phyloP scores from a whole-genome alignment of 495 filamentous ascomycete species.

The Cladorrhinum samala region DNA sequence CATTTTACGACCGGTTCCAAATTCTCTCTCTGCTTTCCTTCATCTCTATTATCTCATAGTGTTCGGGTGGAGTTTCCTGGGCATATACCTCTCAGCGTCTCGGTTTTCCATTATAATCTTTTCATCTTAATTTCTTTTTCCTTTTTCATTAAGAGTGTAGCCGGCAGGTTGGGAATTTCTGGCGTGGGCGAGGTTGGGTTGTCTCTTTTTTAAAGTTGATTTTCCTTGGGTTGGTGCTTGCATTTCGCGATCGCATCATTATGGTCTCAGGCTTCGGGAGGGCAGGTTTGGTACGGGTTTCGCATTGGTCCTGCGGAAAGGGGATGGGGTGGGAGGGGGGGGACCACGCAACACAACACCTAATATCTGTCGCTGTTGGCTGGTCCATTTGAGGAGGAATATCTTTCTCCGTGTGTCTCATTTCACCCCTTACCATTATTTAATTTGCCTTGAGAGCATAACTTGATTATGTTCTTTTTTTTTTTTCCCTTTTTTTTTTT shows the following conservation, averaged over 20 bases:
- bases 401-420: slow-evolving; percentile 39
- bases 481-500: slow-evolving; percentile 15
- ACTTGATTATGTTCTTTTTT: neutral
- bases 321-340: no score
- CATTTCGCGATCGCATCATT: slow-evolving; percentile 38
- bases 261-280: slow-evolving; percentile 40
- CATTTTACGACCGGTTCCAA: slow-evolving; percentile 36
- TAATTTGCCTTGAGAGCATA: slow-evolving; percentile 28
- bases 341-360: slow-evolving; percentile 40
- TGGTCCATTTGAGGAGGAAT: slow-evolving; percentile 45
- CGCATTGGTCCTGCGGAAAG: slow-evolving; percentile 28
- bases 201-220: slow-evolving; percentile 21
- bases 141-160: slow-evolving; percentile 15
- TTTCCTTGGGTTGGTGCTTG: slow-evolving; percentile 21
- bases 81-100: slow-evolving; percentile 45
- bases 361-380: slow-evolving; percentile 51
- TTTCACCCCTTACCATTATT: slow-evolving; percentile 38
- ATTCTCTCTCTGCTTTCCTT: no score
- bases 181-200: slow-evolving; percentile 22
- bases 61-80: slow-evolving; percentile 34
- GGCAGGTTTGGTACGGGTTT: slow-evolving; percentile 42
- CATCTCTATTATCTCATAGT: no score
- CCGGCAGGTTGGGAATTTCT: slow-evolving; percentile 20
- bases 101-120: slow-evolving; percentile 20
- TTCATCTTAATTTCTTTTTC: slow-evolving; percentile 25